phyloP scores from a whole-genome alignment of 495 filamentous ascomycete genomes.

The Aspergillus sclerotiicarbonarius region DNA sequence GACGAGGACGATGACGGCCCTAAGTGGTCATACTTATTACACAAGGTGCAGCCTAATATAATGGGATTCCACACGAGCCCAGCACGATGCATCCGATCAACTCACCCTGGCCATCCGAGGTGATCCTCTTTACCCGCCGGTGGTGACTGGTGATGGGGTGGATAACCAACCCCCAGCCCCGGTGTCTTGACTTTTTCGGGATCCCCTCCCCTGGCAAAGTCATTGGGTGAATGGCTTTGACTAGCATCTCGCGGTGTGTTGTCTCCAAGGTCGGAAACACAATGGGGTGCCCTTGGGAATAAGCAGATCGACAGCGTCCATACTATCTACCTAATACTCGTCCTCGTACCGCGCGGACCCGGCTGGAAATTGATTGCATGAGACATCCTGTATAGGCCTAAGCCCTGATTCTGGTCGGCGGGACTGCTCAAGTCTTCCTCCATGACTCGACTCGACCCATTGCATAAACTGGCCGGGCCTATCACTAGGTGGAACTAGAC shows the following conservation, averaged over 20 bases:
- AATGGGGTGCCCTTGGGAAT: neutral
- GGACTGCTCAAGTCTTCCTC: neutral
- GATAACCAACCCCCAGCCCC: neutral
- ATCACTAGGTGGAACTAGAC: neutral
- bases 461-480: slow-evolving; percentile 12
- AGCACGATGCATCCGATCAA: neutral
- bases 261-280: neutral
- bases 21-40: neutral
- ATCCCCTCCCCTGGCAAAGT: neutral
- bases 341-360: neutral
- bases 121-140: neutral
- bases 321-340: neutral
- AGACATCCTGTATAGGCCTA: neutral
- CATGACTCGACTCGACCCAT: slow-evolving; percentile 3
- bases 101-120: neutral
- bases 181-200: slow-evolving; percentile 2
- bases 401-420: neutral
- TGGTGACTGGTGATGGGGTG: neutral
- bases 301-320: slow-evolving; percentile 8
- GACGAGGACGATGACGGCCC: neutral
- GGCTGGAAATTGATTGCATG: slow-evolving; percentile 8
- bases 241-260: neutral
- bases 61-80: neutral
- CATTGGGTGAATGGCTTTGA: slow-evolving; percentile 3
- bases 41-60: neutral